Conservation (phyloP, 2,329 filamentous ascomycete genomes). For the Penicillium sp. region DNA sequence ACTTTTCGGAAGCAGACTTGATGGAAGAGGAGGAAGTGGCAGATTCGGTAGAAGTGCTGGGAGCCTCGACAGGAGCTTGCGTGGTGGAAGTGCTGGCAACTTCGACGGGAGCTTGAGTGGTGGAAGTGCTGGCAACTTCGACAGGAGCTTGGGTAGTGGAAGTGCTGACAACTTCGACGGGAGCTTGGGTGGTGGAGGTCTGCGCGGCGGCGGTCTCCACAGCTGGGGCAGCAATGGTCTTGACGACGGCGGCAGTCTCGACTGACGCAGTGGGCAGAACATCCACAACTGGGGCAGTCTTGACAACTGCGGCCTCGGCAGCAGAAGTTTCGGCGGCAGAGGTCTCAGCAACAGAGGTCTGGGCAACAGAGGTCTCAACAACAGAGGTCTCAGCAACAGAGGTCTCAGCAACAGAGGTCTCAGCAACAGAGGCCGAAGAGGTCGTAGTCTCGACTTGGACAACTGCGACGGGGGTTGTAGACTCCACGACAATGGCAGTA, state of each 20-base stretch:
- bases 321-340: slow-evolving; percentile 1
- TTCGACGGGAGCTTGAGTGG: not conserved
- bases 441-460: slow-evolving; percentile 1
- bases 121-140: not conserved
- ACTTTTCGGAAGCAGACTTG: not conserved
- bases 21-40: slow-evolving; percentile 13
- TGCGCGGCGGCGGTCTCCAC: not conserved
- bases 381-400: slow-evolving; percentile 5
- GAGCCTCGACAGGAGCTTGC: not conserved
- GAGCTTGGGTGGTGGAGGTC: slow-evolving; percentile 1
- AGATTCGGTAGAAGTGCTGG: slow-evolving; percentile 10
- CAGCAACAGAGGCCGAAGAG: slow-evolving; percentile 2
- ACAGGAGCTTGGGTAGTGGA: not conserved
- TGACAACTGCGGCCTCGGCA: not conserved
- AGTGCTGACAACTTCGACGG: not conserved
- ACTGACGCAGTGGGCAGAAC: not conserved
- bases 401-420: not conserved
- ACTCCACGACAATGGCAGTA: not conserved
- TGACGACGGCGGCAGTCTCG: not conserved
- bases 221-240: slow-evolving; percentile 1
- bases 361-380: no score
- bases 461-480: slow-evolving; percentile 1
- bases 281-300: slow-evolving; percentile 1
- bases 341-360: slow-evolving; percentile 3
- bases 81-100: slow-evolving; percentile 6